Base-by-base conservation (phyloP, 495 filamentous ascomycete genomes). In the Amorphotheca resinae region DNA sequence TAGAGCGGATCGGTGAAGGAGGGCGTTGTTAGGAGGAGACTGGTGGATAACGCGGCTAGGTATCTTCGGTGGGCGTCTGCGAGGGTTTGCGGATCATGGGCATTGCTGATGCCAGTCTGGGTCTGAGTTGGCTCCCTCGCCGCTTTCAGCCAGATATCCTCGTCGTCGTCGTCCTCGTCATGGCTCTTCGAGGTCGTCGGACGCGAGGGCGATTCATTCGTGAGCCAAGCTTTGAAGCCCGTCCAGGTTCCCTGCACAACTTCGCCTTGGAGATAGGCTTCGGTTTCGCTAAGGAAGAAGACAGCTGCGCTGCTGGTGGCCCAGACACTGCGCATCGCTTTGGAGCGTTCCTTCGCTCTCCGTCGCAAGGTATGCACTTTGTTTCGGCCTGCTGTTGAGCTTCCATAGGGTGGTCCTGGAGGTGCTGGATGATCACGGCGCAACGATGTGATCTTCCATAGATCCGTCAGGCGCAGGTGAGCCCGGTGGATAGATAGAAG, bases 191-290 rank as follows among this genome's bases (percentile, higher is more conserved):
- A 44, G 1, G 35, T 33, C 11, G 37, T 25, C 0, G 42, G 42
- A 2, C 44, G 16, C n/a, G 47, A 38, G 1, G 34, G n/a, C 11
- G 38, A 25, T 6, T 46, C 42, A 2, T 41, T 43, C 3, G 38
- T 50, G 6, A 73, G 50, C 70, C 70, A 69, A 7, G 41, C 41
- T 21, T 69, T 63, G 33, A 70, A 82, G 57, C 82, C 84, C 66
- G 60, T 66, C 70, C 82, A 93, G 0, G 84, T 80, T 7, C 77
- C 78, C 41, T 80, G 73, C 14, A 95, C 76, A 1, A 95, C 80
- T 57, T 95, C 87, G 2, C 83, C 85, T 55, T 95, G 87, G 47
- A 95, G 79, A 49, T 91, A 95, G 9, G 73, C 76, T 43, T 86
- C 81, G 9, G 82, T 75, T 48, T 95, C 87, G 1, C 82, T 82